Base-by-base conservation (phyloP, 202 grass and related monocot species). In the Cymbopogon flexuosus region DNA sequence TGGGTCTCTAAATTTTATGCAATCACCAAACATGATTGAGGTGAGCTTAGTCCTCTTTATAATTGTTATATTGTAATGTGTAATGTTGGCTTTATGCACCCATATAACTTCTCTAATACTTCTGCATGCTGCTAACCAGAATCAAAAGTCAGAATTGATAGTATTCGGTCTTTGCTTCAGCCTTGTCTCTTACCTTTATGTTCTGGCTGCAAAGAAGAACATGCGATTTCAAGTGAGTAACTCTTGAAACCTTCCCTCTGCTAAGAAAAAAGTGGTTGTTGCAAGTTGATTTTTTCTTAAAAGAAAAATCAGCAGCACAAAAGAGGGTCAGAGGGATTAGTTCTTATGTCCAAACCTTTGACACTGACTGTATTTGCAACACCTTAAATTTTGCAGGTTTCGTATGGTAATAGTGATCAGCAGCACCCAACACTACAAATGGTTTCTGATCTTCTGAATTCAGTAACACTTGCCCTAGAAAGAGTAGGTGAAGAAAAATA, bases 401-500 rank as follows among this genome's bases (percentile, higher is more conserved):
- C 23, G 21, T 67, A 86, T 74, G 68, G 24, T 62, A 77, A 76
- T 66, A 82, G 70, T 34, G 86, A 90, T 78, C 73, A 59, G 45
- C 92, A 91, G 77, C 90, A 88, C 78, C 95, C 90, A 73, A 86
- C 92, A 13, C 78, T 98, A 34, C 81, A 92, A 86, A 85, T 87
- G 75, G 79, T 98, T 70, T 83, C 89, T 64, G 57, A 67, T 89
- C 90, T 98, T 94, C 68, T 98, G 61, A 91, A 83, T 75, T 94
- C 84, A 41, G 62, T 94, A 66, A 52, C 86, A 73, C 74, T 70
- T 75, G 77, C 86, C 89, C 27, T 98, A 6, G 95, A 94, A 69
- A 93, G 90, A 93, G 88, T 88, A 21, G 76, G 86, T 10, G 95
- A 93, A 91, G 92, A 98, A 89, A 94, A 92, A 78, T 91, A 89